Evolutionary conservation across 2,329 filamentous ascomycete genomes (phyloP).

Genomic region (Xylariaceae sp.): DNA sequence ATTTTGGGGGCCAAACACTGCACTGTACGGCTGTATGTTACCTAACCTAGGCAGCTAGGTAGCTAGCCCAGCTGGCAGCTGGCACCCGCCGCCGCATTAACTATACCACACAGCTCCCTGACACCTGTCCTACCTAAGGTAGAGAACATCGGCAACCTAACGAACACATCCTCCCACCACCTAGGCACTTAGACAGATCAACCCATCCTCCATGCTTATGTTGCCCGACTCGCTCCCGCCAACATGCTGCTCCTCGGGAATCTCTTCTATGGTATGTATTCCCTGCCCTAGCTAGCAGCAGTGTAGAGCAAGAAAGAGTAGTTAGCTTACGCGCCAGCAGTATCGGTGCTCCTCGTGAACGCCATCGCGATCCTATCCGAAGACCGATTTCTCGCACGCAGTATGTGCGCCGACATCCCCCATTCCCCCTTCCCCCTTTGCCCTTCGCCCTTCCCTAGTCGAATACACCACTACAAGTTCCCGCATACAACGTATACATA

Average conservation of each 20-base stretch:
- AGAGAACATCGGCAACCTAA: not conserved
- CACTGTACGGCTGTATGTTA: no score
- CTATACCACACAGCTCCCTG: constrained; percentile 13
- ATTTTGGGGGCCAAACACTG: not conserved
- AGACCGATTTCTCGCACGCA: constrained; percentile 88
- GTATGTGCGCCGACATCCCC: constrained; percentile 52
- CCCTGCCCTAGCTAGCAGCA: constrained; percentile 8
- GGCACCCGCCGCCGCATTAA: not conserved
- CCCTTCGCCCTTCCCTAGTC: no score
- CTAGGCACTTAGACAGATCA: not conserved
- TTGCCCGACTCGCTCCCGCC: constrained; percentile 27
- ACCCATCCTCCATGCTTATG: constrained; percentile 7
- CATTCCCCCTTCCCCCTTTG: no score
- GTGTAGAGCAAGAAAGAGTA: constrained; percentile 9
- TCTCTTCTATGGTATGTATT: constrained; percentile 73
- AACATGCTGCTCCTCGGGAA: constrained; percentile 72
- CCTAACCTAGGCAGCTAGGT: no score
- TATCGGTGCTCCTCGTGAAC: constrained; percentile 87
- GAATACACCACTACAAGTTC: no score
- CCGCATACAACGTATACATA: not conserved
- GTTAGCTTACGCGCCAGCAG: constrained; percentile 46
- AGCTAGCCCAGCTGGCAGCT: not conserved
- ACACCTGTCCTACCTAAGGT: constrained; percentile 21
- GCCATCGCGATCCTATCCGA: constrained; percentile 92
- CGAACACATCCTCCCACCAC: not conserved